Evolutionary conservation across 2,329 filamentous ascomycete species (phyloP), one percentile per base, ranked within the genome.

Genomic region (Lasiodiplodia theobromae): DNA sequence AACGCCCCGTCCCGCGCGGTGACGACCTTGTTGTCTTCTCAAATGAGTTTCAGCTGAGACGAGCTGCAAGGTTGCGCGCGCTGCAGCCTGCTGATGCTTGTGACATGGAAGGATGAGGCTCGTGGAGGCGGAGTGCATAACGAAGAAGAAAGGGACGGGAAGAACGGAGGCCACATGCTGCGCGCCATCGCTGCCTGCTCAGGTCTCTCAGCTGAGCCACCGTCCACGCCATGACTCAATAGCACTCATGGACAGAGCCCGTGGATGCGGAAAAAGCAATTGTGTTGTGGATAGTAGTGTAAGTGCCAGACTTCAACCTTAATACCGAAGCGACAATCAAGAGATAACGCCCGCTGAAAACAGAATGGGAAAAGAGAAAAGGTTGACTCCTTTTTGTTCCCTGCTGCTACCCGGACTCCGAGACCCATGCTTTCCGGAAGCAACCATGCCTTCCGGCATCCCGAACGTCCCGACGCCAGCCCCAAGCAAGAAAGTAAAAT

Each of bases 191-290:
- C 60, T 64, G 44, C 28, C 44, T 64, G 60, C 60, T 52, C 31
- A 52, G 54, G 18, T 11, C 28, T 64, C 60, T 64, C 60, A 64
- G 60, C 60, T 64, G 60, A 52, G 60, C 60, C 54, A 49, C 21
- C 57, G 57, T 0, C 57, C 40, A 51, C 60, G n/a, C 60, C 47
- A 52, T 53, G 60, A 64, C 31, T 64, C 60, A 52, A 64, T n/a
- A n/a, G 18, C 18, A 28, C 21, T 4, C 12, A 16, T 40, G 23
- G 37, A 51, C 23, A 49, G 38, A 11, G 7, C 51, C 16, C 18
- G 12, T 23, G 3, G 44, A 51, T 37, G 25, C n/a, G 37, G 16
- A 47, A 18, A 21, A 23, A 51, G 12, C 28, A 51, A n/a, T 28
- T 14, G 52, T 58, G 3, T 60, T 62, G 57, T 31, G 40, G 16